phyloP scores from a whole-genome alignment of 768 basidiomycete species.

The Termitomyces sp. region DNA sequence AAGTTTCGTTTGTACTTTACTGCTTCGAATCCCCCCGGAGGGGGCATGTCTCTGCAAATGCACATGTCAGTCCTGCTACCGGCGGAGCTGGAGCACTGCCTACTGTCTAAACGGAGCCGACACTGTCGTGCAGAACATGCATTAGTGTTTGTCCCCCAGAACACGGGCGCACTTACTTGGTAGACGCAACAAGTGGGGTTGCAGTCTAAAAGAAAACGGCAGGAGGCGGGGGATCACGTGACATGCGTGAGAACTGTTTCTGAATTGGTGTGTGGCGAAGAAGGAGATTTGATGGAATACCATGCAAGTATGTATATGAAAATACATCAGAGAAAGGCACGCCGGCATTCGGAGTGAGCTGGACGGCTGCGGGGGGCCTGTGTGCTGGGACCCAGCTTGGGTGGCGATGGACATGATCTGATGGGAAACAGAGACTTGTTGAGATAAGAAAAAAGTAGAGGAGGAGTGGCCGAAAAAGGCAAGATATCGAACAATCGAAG shows the following conservation, averaged over 20 bases:
- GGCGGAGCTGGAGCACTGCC: constrained; percentile 25
- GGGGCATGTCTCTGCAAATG: constrained; percentile 84
- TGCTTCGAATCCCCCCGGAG: constrained; percentile 85
- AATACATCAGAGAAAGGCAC: neutral
- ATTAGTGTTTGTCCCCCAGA: constrained; percentile 1
- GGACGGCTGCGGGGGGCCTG: neutral
- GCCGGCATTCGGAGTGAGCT: neutral
- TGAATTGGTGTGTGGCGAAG: constrained; percentile 4
- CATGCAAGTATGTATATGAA: neutral
- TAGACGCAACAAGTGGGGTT: neutral
- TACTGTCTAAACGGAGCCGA: constrained; percentile 60
- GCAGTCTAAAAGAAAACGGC: neutral
- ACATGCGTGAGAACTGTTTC: neutral
- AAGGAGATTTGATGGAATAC: neutral
- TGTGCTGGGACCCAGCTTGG: neutral
- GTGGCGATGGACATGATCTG: neutral
- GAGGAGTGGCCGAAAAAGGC: constrained; percentile 27
- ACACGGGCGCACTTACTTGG: constrained; percentile 9
- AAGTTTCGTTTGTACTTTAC: constrained; percentile 96
- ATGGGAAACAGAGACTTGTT: neutral
- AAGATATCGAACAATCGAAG: constrained; percentile 32
- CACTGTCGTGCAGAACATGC: constrained; percentile 31
- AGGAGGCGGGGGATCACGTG: neutral
- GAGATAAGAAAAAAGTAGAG: constrained; percentile 5
- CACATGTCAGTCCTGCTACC: constrained; percentile 17